Evolutionary conservation across 1,284 basidiomycete genomes (phyloP), one percentile per base, ranked within the genome.

Genomic region (Pseudozyma tsukubaensis): DNA sequence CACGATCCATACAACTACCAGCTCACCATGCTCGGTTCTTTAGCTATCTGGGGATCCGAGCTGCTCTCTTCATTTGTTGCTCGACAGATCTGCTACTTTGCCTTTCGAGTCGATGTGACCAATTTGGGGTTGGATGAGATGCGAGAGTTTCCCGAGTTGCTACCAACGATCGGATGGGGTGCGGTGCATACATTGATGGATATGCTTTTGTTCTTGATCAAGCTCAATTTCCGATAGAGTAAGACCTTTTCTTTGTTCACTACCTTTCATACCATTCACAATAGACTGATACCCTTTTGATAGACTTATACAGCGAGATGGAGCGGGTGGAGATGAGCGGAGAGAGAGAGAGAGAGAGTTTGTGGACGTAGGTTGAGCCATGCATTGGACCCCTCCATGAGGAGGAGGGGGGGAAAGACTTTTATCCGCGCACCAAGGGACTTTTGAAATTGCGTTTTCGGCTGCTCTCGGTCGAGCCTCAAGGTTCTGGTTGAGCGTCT

Each of bases 1-100:
- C 85, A 86, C 53, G 88, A 88, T 71, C 87, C 88, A 3, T 89
- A 89, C 81, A 89, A 87, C n/a, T 89, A 88, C 71, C 83, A 84
- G 29, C 81, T 89, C 49, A 89, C 88, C 0, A 87, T 88, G 61
- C 83, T 86, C 9, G 88, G 88, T 12, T 87, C 87, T 7, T 79
- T 86, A 11, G 85, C 86, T 11, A 87, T 89, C 55, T 89, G 88
- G 87, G 86, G 86, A 11, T 82, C 85, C 10, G 88, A 89, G 76
- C 80, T 88, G 6, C 49, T 85, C n/a, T 86, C 85, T 50, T 86
- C 86, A 12, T 87, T 86, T 59, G 77, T 88, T 12, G 88, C 88
- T 2, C 39, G 57, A 7, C 76, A 83, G 56, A 82, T 88, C 37
- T 88, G 88, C 80, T 78, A 81, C 35, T 52, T 82, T 6, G 80